Evolutionary conservation across 1,284 basidiomycete genomes (phyloP), one percentile per base, ranked within the genome.

Genomic region (Lignosus rhinocerotis): DNA sequence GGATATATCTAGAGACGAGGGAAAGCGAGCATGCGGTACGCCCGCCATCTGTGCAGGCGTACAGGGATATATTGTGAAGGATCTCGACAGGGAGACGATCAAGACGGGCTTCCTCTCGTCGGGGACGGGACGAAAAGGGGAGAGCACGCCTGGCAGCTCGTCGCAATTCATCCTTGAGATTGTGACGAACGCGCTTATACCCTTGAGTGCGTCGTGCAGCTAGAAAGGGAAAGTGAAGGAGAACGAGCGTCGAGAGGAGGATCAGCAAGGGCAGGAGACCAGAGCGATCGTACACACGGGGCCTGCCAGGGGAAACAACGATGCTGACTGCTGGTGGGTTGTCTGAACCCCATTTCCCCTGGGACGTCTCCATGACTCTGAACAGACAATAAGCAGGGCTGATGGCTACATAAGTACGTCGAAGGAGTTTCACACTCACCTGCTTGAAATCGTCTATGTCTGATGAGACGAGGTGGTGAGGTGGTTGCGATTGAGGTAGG

Each of bases 11-110:
- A 21, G 55, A 56, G 21, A 50, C 49, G 30, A 56, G 34, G 16
- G 55, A 50, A 14, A 56, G 47, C 12, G 55, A 44, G 49, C 42
- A 31, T 21, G 32, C 55, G 3, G 55, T 56, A 19, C 21, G 42
- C 10, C 49, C 49, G 34, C 48, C 42, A 25, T 56, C 55, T 48
- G 48, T 56, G 43, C 55, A 46, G 8, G 55, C 41, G 17, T 51
- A 56, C 32, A 25, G 9, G 25, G 36, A 51, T 9, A 56, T 51
- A 9, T 51, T n/a, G 17, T 56, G 39, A 2, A 56, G 25, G 12
- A 51, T 9, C 25, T 51, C 55, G 34, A 38, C 4, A 7, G 55
- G 41, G 6, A 56, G 47, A 39, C 36, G 11, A 14, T 39, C 36
- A n/a, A 39, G 36, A 14, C 36, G 36, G 14, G 36, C 11, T 5